phyloP scores from a whole-genome alignment of 2,329 filamentous ascomycete genomes.

The Colletotrichum incanum region DNA sequence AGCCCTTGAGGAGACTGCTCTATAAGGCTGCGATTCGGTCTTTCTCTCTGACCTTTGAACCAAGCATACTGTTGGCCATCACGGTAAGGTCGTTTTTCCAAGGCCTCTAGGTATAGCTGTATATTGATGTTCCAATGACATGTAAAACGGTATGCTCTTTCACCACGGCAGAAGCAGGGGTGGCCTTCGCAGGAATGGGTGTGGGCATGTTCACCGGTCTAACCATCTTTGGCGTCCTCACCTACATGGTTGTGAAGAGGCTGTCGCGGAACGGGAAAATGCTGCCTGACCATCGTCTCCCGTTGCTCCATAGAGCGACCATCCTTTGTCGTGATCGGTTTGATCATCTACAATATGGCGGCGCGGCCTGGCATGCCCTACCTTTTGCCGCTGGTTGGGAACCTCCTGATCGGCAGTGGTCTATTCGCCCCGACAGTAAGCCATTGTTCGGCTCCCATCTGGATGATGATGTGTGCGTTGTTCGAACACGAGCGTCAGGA shows the following conservation, averaged over 20 bases:
- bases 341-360: slow-evolving; percentile 22
- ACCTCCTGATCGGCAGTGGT: slow-evolving; percentile 23
- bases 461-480: neutral
- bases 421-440: slow-evolving; percentile 25
- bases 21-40: slow-evolving; percentile 21
- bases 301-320: slow-evolving; percentile 19
- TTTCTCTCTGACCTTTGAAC: neutral
- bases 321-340: slow-evolving; percentile 19
- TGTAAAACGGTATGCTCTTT: slow-evolving; percentile 28
- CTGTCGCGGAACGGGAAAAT: slow-evolving; percentile 15
- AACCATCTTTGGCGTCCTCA: slow-evolving; percentile 30
- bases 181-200: slow-evolving; percentile 22
- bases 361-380: slow-evolving; percentile 11
- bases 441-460: neutral
- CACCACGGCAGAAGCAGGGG: slow-evolving; percentile 16
- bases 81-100: slow-evolving; percentile 33
- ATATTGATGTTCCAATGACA: slow-evolving; percentile 34
- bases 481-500: neutral
- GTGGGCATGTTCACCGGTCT: slow-evolving; percentile 27
- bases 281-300: slow-evolving; percentile 29
- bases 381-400: slow-evolving; percentile 12
- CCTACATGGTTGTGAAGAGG: slow-evolving; percentile 21
- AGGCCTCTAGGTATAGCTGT: slow-evolving; percentile 31
- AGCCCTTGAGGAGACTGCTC: slow-evolving; percentile 16
- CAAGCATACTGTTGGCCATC: slow-evolving; percentile 24